Conservation (phyloP, 176 grass and related monocot genomes). For the Aegilops speltoides region DNA sequence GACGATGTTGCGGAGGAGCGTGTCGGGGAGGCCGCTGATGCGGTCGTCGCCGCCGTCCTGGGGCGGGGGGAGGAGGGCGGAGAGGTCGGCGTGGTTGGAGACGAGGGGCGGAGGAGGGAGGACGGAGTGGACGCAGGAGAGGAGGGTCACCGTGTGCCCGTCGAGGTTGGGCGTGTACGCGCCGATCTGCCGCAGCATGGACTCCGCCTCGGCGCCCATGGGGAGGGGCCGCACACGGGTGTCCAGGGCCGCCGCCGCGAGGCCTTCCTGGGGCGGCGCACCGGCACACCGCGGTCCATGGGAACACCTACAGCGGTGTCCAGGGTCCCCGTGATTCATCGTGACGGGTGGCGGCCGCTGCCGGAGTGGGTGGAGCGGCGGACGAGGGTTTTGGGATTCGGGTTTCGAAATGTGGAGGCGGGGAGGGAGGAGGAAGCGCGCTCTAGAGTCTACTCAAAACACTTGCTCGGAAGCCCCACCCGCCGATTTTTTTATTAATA, state of each 20-base stretch:
- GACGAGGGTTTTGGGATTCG: not conserved
- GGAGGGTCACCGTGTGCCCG: not conserved
- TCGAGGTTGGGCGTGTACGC: not conserved
- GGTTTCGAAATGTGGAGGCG: not conserved
- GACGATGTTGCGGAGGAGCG: constrained; percentile 10
- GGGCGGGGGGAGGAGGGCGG: not conserved
- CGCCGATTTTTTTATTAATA: too few relatives aligned
- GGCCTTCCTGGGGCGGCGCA: not conserved
- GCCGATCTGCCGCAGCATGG: not conserved
- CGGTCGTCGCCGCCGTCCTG: not conserved
- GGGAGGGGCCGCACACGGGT: not conserved
- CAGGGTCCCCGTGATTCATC: not conserved
- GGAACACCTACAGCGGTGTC: not conserved
- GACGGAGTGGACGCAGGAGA: not conserved
- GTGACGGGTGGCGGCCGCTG: not conserved
- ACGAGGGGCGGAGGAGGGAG: not conserved
- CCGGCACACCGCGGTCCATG: not conserved
- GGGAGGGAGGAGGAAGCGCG: not conserved
- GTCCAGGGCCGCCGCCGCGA: not conserved
- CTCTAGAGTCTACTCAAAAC: not conserved
- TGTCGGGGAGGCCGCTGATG: constrained; percentile 12
- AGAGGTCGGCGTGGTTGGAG: not conserved
- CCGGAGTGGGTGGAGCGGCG: not conserved
- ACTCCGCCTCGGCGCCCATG: not conserved
- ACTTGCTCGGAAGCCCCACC: too few relatives aligned